A percentile compares a stretch with the other conserved stretches of the same genome.
Evolutionary conservation across 306 rosid species (phyloP).

Genomic region (Begonia loranthoides): DNA sequence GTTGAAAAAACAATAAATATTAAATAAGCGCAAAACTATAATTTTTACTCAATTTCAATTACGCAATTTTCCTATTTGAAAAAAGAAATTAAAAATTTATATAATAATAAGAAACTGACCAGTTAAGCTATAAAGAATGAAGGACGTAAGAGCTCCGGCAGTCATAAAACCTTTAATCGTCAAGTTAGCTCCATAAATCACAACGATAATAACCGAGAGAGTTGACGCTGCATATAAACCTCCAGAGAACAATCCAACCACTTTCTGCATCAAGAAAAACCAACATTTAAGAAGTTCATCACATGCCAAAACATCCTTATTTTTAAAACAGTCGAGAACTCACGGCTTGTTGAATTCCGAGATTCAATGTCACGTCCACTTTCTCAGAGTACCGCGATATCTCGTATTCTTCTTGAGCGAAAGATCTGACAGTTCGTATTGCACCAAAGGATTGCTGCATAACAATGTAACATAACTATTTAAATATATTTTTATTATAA

Average conservation of each 20-base stretch:
- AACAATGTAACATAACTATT: background rate
- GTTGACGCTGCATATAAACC: slow-evolving; percentile 77
- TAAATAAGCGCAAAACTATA: too few relatives aligned
- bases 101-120: slow-evolving; percentile 29
- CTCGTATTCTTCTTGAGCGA: slow-evolving; percentile 63
- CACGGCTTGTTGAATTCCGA: slow-evolving; percentile 77
- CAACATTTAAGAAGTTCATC: background rate
- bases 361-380: slow-evolving; percentile 56
- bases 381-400: slow-evolving; percentile 59
- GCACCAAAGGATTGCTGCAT: slow-evolving; percentile 80
- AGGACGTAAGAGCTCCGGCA: slow-evolving; percentile 63
- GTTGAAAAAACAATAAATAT: too few relatives aligned
- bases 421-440: slow-evolving; percentile 66
- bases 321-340: slow-evolving; percentile 16
- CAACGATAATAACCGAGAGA: slow-evolving; percentile 53
- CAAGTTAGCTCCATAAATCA: slow-evolving; percentile 74
- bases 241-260: slow-evolving; percentile 66
- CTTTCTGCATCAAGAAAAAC: slow-evolving; percentile 32
- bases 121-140: slow-evolving; percentile 80
- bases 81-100: background rate
- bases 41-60: too few relatives aligned
- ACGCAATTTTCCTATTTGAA: too few relatives aligned
- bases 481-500: too few relatives aligned
- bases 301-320: background rate
- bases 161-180: slow-evolving; percentile 61